These are phyloP conservation scores for Erodium moschatum DNA, from an alignment of 441 rosid species.

Conservation along the genomic window DNA sequence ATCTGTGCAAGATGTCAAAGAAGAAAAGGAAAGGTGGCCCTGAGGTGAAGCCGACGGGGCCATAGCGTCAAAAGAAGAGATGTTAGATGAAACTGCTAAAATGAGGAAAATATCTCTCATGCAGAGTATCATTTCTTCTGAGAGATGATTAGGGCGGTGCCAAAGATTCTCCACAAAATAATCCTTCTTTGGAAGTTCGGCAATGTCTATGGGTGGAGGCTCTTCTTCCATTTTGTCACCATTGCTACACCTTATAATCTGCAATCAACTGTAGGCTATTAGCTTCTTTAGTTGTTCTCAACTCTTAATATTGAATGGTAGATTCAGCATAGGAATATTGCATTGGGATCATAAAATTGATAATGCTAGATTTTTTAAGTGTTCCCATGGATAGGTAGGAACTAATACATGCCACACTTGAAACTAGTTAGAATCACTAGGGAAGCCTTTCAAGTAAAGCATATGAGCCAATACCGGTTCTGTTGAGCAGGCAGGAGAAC, in stretches of 20 bases:
- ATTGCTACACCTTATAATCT: constrained; percentile 28
- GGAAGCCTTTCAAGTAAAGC: constrained; percentile 1
- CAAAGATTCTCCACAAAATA: constrained; percentile 34
- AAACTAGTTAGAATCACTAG: background rate
- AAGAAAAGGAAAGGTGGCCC: constrained; percentile 37
- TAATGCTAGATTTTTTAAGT: background rate
- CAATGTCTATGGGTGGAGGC: constrained; percentile 17
- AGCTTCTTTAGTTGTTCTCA: constrained; percentile 2
- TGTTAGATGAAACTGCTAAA: constrained; percentile 45
- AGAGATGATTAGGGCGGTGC: constrained; percentile 46
- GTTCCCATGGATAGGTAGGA: background rate
- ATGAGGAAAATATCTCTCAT: constrained; percentile 61
- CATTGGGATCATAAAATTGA: background rate
- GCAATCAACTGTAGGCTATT: constrained; percentile 25
- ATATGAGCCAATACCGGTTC: constrained; percentile 33
- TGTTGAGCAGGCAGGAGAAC: constrained; percentile 28
- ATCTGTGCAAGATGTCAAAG: constrained; percentile 38
- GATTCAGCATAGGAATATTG: background rate
- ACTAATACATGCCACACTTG: background rate
- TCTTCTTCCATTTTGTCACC: constrained; percentile 26
- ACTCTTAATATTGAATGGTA: constrained; percentile 5
- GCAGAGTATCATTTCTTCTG: constrained; percentile 62
- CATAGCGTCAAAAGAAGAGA: constrained; percentile 25
- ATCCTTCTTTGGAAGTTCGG: constrained; percentile 20
- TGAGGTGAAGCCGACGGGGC: constrained; percentile 39